These are phyloP conservation scores for Poa annua DNA, from an alignment of 176 grass and related monocot species.

Conservation along the genomic window DNA sequence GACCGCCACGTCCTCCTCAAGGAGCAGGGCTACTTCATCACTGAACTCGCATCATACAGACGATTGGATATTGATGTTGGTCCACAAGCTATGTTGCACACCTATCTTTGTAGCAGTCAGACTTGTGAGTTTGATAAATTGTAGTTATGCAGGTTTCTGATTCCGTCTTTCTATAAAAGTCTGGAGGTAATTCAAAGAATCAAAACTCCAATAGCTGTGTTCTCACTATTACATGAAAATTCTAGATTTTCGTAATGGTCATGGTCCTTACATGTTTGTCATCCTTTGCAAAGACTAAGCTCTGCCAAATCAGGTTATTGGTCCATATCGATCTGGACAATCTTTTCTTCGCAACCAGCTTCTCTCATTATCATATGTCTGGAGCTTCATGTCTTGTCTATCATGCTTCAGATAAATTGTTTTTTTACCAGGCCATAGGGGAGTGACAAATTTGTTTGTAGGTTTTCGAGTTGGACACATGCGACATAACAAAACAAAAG, in stretches of 20 bases:
- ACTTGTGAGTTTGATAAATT: too few species aligned
- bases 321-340: constrained; percentile 57
- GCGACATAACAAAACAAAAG: constrained; percentile 95
- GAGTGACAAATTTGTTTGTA: constrained; percentile 26
- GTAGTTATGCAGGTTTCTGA: neutral
- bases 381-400: neutral
- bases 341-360: constrained; percentile 96
- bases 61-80: too few species aligned
- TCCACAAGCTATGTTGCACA: too few species aligned
- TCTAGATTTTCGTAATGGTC: neutral
- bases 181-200: constrained; percentile 80
- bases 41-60: too few species aligned
- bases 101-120: too few species aligned
- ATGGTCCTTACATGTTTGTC: neutral
- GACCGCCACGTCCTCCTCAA: too few species aligned
- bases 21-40: too few species aligned
- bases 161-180: constrained; percentile 71
- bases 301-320: constrained; percentile 64
- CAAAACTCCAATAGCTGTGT: constrained; percentile 56
- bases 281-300: neutral
- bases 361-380: constrained; percentile 61
- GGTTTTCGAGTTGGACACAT: constrained; percentile 92
- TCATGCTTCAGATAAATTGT: neutral
- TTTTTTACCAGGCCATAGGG: neutral
- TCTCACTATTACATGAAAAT: neutral